These are phyloP conservation scores for Hsuehochloa calcarea DNA, from an alignment of 176 grass and related monocot species.

Conservation along the genomic window DNA sequence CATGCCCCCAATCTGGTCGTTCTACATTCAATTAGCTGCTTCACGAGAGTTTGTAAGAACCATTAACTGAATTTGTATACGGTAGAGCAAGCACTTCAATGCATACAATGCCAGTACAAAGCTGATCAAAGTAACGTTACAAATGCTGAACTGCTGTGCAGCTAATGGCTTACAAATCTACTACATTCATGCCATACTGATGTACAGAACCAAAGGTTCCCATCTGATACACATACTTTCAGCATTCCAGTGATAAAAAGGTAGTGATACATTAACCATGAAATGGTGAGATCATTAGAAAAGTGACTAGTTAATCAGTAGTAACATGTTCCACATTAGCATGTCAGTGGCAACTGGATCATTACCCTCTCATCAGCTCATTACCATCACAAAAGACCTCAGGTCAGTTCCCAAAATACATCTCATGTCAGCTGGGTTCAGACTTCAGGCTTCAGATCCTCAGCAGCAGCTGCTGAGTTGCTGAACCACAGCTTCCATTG, in stretches of 20 bases:
- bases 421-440: not conserved
- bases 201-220: not conserved
- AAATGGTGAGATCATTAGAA: constrained; percentile 1
- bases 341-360: constrained; percentile 44
- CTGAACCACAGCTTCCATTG: constrained; percentile 69
- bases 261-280: constrained; percentile 15
- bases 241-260: not conserved
- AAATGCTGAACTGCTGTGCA: constrained; percentile 1
- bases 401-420: constrained; percentile 23
- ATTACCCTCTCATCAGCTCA: constrained; percentile 21
- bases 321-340: not conserved
- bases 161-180: not conserved
- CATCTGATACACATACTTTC: not conserved
- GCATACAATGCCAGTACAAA: not conserved
- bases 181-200: not conserved
- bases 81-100: not conserved
- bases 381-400: constrained; percentile 15
- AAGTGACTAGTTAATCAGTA: not conserved
- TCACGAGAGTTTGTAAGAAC: not conserved
- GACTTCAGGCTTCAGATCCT: not conserved
- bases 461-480: constrained; percentile 42
- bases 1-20: not conserved
- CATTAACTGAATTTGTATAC: not conserved
- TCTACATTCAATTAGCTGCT: not conserved
- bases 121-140: not conserved